Conservation (phyloP, 345 rosid species). For the Diplotaxis tenuifolia region DNA sequence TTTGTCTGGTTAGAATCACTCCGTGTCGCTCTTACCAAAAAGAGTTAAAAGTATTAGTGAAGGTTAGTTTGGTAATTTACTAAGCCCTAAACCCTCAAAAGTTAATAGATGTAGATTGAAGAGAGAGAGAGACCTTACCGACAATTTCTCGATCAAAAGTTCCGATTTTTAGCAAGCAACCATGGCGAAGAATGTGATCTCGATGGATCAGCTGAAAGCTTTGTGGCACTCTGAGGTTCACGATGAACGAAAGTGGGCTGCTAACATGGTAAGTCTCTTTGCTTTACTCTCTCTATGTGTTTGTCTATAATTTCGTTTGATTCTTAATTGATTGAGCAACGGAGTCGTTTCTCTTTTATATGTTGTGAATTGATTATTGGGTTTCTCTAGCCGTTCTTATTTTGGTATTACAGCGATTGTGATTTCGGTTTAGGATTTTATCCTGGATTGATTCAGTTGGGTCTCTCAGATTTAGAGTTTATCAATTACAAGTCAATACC, state of each 20-base stretch:
- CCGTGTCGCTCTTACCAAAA: conserved; percentile 12
- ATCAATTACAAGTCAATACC: neutral
- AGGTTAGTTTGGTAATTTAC: conserved; percentile 17
- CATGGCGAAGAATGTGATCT: conserved; percentile 51
- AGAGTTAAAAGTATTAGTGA: neutral
- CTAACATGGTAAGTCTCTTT: conserved; percentile 50
- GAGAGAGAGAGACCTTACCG: conserved; percentile 19
- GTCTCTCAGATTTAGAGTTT: neutral
- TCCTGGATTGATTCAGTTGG: neutral
- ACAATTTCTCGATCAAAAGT: conserved; percentile 20
- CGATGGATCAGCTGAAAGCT: conserved; percentile 55
- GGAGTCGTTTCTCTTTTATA: neutral
- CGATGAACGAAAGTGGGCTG: conserved; percentile 74
- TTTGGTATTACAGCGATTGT: neutral
- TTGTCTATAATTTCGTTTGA: neutral
- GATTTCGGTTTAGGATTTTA: neutral
- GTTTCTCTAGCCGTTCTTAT: neutral
- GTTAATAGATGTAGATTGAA: neutral
- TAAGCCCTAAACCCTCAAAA: conserved; percentile 4
- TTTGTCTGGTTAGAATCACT: conserved; percentile 16
- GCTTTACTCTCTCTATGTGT: neutral
- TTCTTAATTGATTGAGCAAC: neutral
- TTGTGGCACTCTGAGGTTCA: conserved; percentile 62
- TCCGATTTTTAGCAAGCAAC: conserved; percentile 3
- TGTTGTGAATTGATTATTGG: neutral